Base-by-base conservation (phyloP, 371 early-diverging fungal genomes). In the Mucor circinelloides region DNA sequence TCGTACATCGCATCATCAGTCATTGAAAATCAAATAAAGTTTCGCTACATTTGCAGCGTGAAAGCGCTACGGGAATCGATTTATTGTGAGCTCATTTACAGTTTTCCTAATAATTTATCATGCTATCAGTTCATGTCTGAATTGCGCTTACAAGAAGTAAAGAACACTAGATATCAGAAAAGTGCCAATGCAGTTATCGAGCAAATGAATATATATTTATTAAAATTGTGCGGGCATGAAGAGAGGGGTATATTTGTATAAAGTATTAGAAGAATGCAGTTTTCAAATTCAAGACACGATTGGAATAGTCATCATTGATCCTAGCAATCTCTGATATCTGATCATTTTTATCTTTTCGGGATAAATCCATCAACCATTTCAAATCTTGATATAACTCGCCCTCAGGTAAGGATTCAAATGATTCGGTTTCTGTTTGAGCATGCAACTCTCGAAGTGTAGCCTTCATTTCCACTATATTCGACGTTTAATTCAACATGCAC, bases 221-320 rank as follows among this genome's bases (percentile, higher is more conserved):
- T 36, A 36, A 13, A 36, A 36, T 36, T 12, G 36, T 8, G 36
- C 2, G 4, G 13, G 13, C 8, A 7, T 36, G 36, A n/a, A 44
- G 44, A 5, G 44, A 12, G 48, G 50, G 50, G 50, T 50, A 50
- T 50, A 50, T 25, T 23, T 21, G 12, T 2, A 50, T 0, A 12
- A 12, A 10, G 3, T 21, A 25, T 36, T 57, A 64, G 44, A 64
- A 66, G 38, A 58, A 66, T 2, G 52, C 59, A 13, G 38, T 27
- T 63, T 55, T 40, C 15, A 27, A 55, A 64, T 57, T 57, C 27
- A 64, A 30, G 3, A 52, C 34, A 3, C 36, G 27, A 12, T 50
- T 32, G 15, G 63, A 56, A 23, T 64, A 64, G 23, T 64, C 64
- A 10, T 6, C 17, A 9, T 64, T 42, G n/a, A 64, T 32, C 17